phyloP scores from a whole-genome alignment of 768 basidiomycete genomes.

The Cystofilobasidium bisporidii region DNA sequence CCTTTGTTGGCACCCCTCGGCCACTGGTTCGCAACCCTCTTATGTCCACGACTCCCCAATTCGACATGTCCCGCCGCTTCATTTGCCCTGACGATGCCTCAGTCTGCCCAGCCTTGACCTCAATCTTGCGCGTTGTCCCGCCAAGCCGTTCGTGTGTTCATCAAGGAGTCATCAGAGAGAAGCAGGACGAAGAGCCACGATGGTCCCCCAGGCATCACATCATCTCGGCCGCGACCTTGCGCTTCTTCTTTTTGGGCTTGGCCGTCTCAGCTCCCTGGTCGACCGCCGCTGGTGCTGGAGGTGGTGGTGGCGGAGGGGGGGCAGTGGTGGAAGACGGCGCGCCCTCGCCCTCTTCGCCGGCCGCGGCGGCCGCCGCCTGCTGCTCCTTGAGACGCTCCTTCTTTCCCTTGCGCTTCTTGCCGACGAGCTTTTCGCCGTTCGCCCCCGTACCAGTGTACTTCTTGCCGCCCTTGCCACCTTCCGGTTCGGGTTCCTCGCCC shows the following conservation, averaged over 20 bases:
- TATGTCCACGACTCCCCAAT: too few relatives aligned
- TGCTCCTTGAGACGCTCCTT: slow-evolving; percentile 34
- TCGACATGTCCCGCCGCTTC: too few relatives aligned
- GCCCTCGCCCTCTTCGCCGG: background rate
- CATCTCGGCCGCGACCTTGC: background rate
- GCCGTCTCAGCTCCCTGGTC: too few relatives aligned
- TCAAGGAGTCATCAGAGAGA: too few relatives aligned
- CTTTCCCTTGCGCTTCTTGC: slow-evolving; percentile 39
- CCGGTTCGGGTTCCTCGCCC: slow-evolving; percentile 39
- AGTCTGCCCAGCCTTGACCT: too few relatives aligned
- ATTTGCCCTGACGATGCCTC: too few relatives aligned
- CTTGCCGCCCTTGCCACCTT: slow-evolving; percentile 28
- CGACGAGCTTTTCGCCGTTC: slow-evolving; percentile 25
- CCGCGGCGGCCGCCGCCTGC: slow-evolving; percentile 11
- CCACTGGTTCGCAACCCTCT: too few relatives aligned
- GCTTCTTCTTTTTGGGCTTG: slow-evolving; percentile 2
- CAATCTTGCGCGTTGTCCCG: too few relatives aligned
- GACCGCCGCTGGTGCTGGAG: background rate
- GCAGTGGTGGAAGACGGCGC: background rate
- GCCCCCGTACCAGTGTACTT: slow-evolving; percentile 19
- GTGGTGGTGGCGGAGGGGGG: background rate
- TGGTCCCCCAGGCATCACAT: too few relatives aligned
- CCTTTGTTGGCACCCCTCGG: too few relatives aligned
- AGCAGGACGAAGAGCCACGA: too few relatives aligned
- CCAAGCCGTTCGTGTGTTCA: too few relatives aligned